phyloP scores from a whole-genome alignment of 148 eudicot species.

The Simmondsia chinensis region DNA sequence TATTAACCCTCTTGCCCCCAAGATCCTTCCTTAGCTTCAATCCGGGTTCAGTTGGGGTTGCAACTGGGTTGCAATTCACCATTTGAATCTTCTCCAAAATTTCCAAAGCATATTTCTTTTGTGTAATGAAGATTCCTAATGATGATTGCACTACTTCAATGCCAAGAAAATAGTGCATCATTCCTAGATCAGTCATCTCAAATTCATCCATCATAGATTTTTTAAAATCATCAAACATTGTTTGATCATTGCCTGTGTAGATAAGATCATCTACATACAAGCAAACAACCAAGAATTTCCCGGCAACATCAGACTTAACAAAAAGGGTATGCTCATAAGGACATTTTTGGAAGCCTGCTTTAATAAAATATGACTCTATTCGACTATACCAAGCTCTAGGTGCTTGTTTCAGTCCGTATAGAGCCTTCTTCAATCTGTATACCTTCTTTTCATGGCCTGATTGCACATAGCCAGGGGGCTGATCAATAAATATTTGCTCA shows the following conservation, averaged over 20 bases:
- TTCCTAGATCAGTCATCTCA: too few relatives aligned
- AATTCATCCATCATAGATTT: too few relatives aligned
- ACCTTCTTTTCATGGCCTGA: not conserved
- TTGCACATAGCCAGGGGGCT: too few relatives aligned
- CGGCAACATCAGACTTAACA: not conserved
- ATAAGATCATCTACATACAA: too few relatives aligned
- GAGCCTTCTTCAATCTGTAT: not conserved
- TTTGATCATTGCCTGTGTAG: too few relatives aligned
- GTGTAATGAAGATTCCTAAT: not conserved
- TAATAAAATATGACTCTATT: not conserved
- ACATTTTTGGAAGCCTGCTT: not conserved
- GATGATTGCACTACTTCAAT: not conserved
- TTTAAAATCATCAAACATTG: too few relatives aligned
- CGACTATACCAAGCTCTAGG: not conserved
- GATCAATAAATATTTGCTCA: too few relatives aligned
- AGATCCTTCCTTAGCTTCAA: not conserved
- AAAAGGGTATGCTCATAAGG: not conserved
- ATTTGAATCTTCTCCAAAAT: not conserved
- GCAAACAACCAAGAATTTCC: not conserved
- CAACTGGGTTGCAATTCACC: not conserved
- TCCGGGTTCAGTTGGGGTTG: not conserved
- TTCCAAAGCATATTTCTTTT: too few relatives aligned
- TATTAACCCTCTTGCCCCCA: not conserved
- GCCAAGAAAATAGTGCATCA: not conserved
- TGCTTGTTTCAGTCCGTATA: not conserved